Evolutionary conservation across 352 stramenopile genomes (phyloP).

Genomic region (Saprolegnia parasitica): DNA sequence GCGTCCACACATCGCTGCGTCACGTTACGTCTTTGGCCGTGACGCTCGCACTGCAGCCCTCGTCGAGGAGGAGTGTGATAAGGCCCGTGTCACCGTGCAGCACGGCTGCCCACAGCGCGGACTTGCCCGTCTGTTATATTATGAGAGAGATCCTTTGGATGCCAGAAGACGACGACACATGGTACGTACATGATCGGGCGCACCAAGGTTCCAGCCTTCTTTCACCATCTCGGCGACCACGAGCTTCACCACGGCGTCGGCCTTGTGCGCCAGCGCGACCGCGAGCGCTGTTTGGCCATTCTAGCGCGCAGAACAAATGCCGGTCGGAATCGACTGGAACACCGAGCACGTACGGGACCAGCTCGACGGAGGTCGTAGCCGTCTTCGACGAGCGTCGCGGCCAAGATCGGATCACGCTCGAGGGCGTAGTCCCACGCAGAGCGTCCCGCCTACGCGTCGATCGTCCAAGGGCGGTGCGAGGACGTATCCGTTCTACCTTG

Average conservation of each 20-base stretch:
- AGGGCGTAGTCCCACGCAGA: slow-evolving; percentile 2
- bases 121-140: neutral
- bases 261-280: neutral
- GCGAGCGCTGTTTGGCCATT: neutral
- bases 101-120: slow-evolving; percentile 1
- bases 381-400: neutral
- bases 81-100: neutral
- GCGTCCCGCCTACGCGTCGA: neutral
- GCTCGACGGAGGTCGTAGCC: neutral
- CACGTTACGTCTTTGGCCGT: neutral
- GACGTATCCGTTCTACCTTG: too few species aligned
- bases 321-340: too few species aligned
- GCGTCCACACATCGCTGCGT: neutral
- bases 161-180: neutral
- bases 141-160: neutral
- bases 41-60: neutral
- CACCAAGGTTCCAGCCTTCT: neutral
- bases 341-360: neutral
- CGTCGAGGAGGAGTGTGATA: neutral
- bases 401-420: neutral
- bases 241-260: neutral
- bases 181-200: neutral
- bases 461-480: neutral
- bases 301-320: neutral
- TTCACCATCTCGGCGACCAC: neutral